A percentile compares a stretch with the other conserved stretches of the same genome.
phyloP scores from a whole-genome alignment of 1,284 basidiomycete species.

The Moesziomyces globuligerus region DNA sequence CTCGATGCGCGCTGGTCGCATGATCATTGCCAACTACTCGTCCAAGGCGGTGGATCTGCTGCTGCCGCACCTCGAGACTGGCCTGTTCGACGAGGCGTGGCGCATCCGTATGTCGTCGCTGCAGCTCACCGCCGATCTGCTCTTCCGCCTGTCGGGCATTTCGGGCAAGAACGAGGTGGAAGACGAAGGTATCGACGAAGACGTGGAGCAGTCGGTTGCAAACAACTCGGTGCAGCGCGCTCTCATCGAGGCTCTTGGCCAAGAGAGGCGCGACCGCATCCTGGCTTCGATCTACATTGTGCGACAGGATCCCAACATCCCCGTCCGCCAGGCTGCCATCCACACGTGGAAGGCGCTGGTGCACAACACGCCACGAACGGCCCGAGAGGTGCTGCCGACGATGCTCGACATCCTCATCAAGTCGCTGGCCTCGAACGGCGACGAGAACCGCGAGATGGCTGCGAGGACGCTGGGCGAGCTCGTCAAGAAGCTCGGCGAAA shows the following conservation, averaged over 20 bases:
- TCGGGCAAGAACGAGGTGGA: constrained; percentile 83
- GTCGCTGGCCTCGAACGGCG: constrained; percentile 79
- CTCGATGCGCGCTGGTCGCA: constrained; percentile 97
- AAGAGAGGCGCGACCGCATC: constrained; percentile 88
- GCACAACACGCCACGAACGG: constrained; percentile 75
- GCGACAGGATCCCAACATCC: constrained; percentile 89
- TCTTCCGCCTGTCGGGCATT: constrained; percentile 98
- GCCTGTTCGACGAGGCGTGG: constrained; percentile 95
- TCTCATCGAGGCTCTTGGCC: constrained; percentile 86
- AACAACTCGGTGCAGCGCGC: constrained; percentile 75
- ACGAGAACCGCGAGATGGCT: constrained; percentile 88
- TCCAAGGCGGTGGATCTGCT: constrained; percentile 90
- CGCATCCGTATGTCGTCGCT: constrained; percentile 90
- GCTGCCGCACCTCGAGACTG: constrained; percentile 90
- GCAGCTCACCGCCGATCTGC: constrained; percentile 90
- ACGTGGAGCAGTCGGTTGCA: constrained; percentile 74
- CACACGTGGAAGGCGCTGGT: constrained; percentile 99
- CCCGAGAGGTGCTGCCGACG: constrained; percentile 91
- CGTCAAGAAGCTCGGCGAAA: constrained; percentile 95
- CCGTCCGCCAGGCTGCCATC: constrained; percentile 89
- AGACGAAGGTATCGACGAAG: constrained; percentile 68
- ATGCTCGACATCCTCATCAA: constrained; percentile 74
- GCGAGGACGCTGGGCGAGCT: constrained; percentile 73
- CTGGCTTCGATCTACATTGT: constrained; percentile 90
- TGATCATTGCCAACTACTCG: constrained; percentile 97